These are phyloP conservation scores for Amyloporia xantha DNA, from an alignment of 768 basidiomycete species.

Conservation along the genomic window DNA sequence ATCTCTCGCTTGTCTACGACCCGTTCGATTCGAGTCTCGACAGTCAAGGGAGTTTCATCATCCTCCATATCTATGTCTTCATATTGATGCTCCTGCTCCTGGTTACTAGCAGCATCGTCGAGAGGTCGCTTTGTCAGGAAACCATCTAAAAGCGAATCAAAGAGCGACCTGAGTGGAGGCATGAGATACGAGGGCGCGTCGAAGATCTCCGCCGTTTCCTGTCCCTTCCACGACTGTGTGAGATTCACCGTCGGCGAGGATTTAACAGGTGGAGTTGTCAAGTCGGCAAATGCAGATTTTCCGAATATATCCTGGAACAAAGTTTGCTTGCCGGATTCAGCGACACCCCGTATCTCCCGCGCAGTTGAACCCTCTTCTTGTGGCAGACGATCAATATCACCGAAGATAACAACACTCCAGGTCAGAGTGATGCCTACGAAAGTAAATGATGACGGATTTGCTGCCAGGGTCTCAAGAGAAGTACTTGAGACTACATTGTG, in stretches of 20 bases:
- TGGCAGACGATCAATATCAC: slow-evolving; percentile 42
- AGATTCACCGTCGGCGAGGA: slow-evolving; percentile 16
- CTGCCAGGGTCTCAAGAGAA: slow-evolving; percentile 25
- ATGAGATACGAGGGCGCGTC: slow-evolving; percentile 69
- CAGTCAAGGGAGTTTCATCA: slow-evolving; percentile 9
- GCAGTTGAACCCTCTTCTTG: slow-evolving; percentile 39
- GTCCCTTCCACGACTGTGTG: slow-evolving; percentile 31
- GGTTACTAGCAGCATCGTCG: slow-evolving; percentile 12
- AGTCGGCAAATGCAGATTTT: slow-evolving; percentile 51
- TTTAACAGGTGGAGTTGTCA: slow-evolving; percentile 13
- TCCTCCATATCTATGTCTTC: slow-evolving; percentile 23
- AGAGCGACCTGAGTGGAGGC: slow-evolving; percentile 67
- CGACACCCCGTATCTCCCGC: slow-evolving; percentile 28
- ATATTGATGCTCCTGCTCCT: slow-evolving; percentile 23
- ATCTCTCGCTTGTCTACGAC: slow-evolving; percentile 52
- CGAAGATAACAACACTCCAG: slow-evolving; percentile 64
- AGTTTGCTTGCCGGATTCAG: slow-evolving; percentile 36
- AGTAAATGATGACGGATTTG: slow-evolving; percentile 35
- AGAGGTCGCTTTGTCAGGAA: slow-evolving; percentile 33
- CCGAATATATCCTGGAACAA: slow-evolving; percentile 93
- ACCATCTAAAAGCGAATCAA: slow-evolving; percentile 52
- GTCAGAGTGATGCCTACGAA: slow-evolving; percentile 64
- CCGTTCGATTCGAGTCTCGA: slow-evolving; percentile 24
- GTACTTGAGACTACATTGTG: slow-evolving; percentile 36
- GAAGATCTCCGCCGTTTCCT: slow-evolving; percentile 44